A percentile compares a stretch with the other conserved stretches of the same genome.
Evolutionary conservation across 306 rosid species (phyloP).

Genomic region (Vigna radiata): DNA sequence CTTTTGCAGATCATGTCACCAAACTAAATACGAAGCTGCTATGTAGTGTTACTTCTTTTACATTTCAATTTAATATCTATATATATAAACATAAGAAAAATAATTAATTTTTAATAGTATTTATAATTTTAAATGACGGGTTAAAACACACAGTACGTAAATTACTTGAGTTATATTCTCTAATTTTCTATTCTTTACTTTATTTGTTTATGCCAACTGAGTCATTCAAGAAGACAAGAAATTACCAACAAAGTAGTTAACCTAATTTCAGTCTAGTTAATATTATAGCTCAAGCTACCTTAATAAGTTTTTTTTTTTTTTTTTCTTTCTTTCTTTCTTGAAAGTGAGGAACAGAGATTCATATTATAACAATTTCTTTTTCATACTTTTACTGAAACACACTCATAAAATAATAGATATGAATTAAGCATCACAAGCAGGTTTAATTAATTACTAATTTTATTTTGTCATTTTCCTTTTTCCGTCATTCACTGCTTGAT

Average conservation of each 20-base stretch:
- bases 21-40: too few species aligned
- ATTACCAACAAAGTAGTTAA: background rate
- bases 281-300: background rate
- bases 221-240: background rate
- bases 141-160: background rate
- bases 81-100: background rate
- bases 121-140: background rate
- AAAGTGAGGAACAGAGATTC: too few species aligned
- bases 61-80: too few species aligned
- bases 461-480: too few species aligned
- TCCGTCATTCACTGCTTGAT: too few species aligned
- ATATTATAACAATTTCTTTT: too few species aligned
- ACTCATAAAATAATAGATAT: too few species aligned
- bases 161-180: background rate
- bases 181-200: background rate
- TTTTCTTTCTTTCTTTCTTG: background rate
- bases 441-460: too few species aligned
- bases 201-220: background rate
- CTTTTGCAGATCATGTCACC: too few species aligned
- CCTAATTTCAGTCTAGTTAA: background rate
- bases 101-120: background rate
- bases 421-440: too few species aligned
- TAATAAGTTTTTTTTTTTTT: background rate
- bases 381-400: too few species aligned
- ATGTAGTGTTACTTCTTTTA: too few species aligned